Conservation (phyloP, 1,284 basidiomycete genomes). For the Marasmius tenuissimus region DNA sequence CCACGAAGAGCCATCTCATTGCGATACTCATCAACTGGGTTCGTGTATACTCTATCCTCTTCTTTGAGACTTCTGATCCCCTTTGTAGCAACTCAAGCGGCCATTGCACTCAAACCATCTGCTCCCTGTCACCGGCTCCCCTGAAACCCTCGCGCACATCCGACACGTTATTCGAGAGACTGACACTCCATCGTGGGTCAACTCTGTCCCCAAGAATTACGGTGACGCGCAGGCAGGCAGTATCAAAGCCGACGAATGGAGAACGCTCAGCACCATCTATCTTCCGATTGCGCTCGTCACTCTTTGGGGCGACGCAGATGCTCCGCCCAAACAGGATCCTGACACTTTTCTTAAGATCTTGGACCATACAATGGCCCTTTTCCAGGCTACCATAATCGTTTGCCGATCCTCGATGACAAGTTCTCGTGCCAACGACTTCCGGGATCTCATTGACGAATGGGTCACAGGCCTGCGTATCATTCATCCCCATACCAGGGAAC, state of each 20-base stretch:
- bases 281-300: conserved; percentile 31
- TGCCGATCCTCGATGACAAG: not conserved
- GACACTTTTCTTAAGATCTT: conserved; percentile 14
- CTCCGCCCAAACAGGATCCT: conserved; percentile 4
- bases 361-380: conserved; percentile 22
- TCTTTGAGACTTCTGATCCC: not conserved
- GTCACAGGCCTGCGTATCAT: conserved; percentile 11
- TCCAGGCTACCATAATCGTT: conserved; percentile 14
- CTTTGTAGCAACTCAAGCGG: not conserved
- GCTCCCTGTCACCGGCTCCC: not conserved
- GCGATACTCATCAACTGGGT: not conserved
- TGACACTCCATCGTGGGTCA: conserved; percentile 29
- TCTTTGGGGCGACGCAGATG: conserved; percentile 24
- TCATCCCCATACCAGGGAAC: conserved; percentile 8
- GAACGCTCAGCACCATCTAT: conserved; percentile 25
- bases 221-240: conserved; percentile 28
- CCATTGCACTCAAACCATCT: not conserved
- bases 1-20: conserved; percentile 1
- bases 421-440: conserved; percentile 6
- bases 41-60: not conserved
- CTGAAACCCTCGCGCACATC: conserved; percentile 13
- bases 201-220: conserved; percentile 30
- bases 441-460: conserved; percentile 7
- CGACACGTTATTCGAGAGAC: conserved; percentile 24
- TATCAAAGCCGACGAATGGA: conserved; percentile 39